phyloP scores from a whole-genome alignment of 1,284 basidiomycete species.

The Cutaneotrichosporon sp. region DNA sequence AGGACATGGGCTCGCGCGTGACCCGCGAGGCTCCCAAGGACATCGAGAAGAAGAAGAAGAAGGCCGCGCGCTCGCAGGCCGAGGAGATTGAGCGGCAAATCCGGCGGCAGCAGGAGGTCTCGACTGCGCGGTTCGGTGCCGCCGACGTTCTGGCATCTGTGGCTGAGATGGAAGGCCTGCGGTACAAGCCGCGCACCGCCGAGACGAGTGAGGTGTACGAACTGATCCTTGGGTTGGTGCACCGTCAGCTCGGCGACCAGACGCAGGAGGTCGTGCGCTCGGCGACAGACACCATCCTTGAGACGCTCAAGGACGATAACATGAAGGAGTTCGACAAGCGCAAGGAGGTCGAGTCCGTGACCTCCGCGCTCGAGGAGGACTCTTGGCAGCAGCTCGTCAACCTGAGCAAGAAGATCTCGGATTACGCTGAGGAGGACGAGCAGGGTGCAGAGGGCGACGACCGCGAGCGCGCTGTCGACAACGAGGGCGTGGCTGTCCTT shows the following conservation, averaged over 20 bases:
- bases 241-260: slow-evolving; percentile 84
- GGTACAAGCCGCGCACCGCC: slow-evolving; percentile 86
- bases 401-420: slow-evolving; percentile 93
- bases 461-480: slow-evolving; percentile 53
- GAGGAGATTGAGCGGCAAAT: slow-evolving; percentile 55
- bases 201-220: slow-evolving; percentile 96
- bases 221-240: slow-evolving; percentile 80
- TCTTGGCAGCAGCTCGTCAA: slow-evolving; percentile 80
- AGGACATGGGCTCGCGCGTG: slow-evolving; percentile 91
- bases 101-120: slow-evolving; percentile 45
- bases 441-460: slow-evolving; percentile 69
- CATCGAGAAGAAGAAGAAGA: slow-evolving; percentile 93
- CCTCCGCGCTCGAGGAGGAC: slow-evolving; percentile 71
- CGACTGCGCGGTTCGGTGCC: slow-evolving; percentile 53
- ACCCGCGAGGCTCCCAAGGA: slow-evolving; percentile 81
- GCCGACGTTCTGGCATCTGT: slow-evolving; percentile 90
- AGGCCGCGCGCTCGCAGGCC: slow-evolving; percentile 60
- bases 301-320: slow-evolving; percentile 83
- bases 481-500: slow-evolving; percentile 89
- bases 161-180: slow-evolving; percentile 85
- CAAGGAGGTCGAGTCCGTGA: slow-evolving; percentile 82
- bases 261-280: slow-evolving; percentile 93
- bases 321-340: slow-evolving; percentile 98
- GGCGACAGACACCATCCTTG: slow-evolving; percentile 87
- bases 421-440: slow-evolving; percentile 88